A percentile compares a stretch with the other conserved stretches of the same genome.
Conservation (phyloP, 768 basidiomycete species). For the Boletellus ananas region DNA sequence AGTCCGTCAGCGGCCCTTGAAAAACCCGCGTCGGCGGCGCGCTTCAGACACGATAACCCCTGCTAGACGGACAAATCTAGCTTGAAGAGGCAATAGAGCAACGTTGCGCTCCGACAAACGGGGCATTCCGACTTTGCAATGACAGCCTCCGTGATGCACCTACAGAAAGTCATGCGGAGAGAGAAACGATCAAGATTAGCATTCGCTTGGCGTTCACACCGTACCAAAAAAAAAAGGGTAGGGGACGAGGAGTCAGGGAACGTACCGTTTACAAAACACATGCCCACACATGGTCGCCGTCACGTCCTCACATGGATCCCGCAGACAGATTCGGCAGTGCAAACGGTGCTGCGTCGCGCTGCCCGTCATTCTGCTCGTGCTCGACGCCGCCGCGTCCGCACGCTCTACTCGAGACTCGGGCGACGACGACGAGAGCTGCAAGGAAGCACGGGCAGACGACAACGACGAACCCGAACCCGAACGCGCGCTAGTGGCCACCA, state of each 20-base stretch:
- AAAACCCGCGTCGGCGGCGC: too few relatives aligned
- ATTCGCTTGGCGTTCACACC: neutral
- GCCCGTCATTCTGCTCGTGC: neutral
- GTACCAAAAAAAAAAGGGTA: too few relatives aligned
- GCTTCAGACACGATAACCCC: too few relatives aligned
- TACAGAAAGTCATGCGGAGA: conserved; percentile 13
- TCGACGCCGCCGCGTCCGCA: neutral
- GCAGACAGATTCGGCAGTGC: conserved; percentile 49
- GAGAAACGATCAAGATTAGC: too few relatives aligned
- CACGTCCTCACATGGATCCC: conserved; percentile 47
- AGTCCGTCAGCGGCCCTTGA: too few relatives aligned
- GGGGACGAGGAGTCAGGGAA: neutral
- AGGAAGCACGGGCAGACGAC: conserved; percentile 15
- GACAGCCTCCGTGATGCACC: conserved; percentile 52
- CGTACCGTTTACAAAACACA: conserved; percentile 55
- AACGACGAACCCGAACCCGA: conserved; percentile 3
- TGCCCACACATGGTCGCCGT: conserved; percentile 64
- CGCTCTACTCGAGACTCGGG: conserved; percentile 12
- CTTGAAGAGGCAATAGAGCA: conserved; percentile 54
- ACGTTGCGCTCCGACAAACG: conserved; percentile 45
- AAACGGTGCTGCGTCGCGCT: conserved; percentile 20
- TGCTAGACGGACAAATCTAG: conserved; percentile 37
- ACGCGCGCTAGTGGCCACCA: conserved; percentile 29
- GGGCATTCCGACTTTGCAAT: conserved; percentile 48
- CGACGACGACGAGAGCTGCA: conserved; percentile 22